Evolutionary conservation across 805 yeast genomes (phyloP).

Genomic region (Kazachstania bromeliacearum): DNA sequence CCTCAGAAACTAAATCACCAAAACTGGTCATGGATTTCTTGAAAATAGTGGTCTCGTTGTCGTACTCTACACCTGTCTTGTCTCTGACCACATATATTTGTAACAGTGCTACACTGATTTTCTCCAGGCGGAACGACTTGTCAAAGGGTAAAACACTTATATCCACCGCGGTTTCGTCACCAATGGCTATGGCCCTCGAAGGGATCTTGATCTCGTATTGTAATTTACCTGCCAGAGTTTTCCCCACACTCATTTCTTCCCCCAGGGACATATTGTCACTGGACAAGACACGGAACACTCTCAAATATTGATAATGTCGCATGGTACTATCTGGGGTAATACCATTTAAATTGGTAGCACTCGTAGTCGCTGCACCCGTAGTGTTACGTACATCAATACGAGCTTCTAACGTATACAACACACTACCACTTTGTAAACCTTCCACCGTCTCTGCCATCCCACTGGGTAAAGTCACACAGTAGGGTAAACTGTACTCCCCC

Average conservation of each 20-base stretch:
- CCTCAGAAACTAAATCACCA: slow-evolving; percentile 31
- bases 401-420: slow-evolving; percentile 64
- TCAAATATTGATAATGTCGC: slow-evolving; percentile 43
- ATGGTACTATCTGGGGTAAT: slow-evolving; percentile 1
- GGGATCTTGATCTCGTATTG: slow-evolving; percentile 84
- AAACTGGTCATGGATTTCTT: slow-evolving; percentile 41
- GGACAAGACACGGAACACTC: slow-evolving; percentile 75
- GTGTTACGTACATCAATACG: slow-evolving; percentile 41
- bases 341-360: slow-evolving; percentile 1
- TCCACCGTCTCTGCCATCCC: slow-evolving; percentile 79
- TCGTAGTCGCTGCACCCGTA: slow-evolving; percentile 1
- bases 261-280: slow-evolving; percentile 52
- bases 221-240: slow-evolving; percentile 81
- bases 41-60: slow-evolving; percentile 51
- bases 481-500: slow-evolving; percentile 85
- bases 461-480: slow-evolving; percentile 73
- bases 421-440: slow-evolving; percentile 72
- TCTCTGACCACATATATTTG: slow-evolving; percentile 59
- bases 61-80: slow-evolving; percentile 42
- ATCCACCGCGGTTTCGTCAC: slow-evolving; percentile 60
- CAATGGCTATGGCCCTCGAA: slow-evolving; percentile 78
- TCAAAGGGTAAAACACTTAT: slow-evolving; percentile 65
- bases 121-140: slow-evolving; percentile 67
- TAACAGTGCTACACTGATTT: slow-evolving; percentile 51
- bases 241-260: slow-evolving; percentile 84